phyloP scores from a whole-genome alignment of 2,329 filamentous ascomycete genomes.

The Coniella lustricola region DNA sequence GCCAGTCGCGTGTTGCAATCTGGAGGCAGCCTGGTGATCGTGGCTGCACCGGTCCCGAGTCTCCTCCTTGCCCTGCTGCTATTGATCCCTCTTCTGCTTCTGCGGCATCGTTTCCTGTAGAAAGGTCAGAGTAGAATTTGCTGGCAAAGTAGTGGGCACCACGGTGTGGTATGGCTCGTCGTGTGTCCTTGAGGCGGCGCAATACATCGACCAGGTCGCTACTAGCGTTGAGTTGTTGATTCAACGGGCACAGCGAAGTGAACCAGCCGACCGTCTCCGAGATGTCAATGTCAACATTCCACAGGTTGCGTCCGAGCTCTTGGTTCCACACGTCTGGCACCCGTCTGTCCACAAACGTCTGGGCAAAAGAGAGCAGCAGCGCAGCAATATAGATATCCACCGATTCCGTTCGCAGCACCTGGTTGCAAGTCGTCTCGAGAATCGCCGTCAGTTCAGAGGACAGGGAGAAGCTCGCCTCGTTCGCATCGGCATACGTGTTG shows the following conservation, averaged over 20 bases:
- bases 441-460: slow-evolving; percentile 34
- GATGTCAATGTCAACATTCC: slow-evolving; percentile 41
- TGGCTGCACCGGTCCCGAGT: neutral
- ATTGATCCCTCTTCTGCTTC: too few species aligned
- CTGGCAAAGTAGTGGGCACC: slow-evolving; percentile 23
- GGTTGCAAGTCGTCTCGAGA: slow-evolving; percentile 36
- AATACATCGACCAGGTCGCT: slow-evolving; percentile 46
- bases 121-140: slow-evolving; percentile 31
- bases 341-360: slow-evolving; percentile 45
- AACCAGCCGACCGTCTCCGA: slow-evolving; percentile 55
- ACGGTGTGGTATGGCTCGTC: slow-evolving; percentile 30
- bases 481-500: slow-evolving; percentile 40
- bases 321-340: slow-evolving; percentile 49
- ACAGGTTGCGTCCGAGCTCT: slow-evolving; percentile 40
- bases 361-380: slow-evolving; percentile 47
- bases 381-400: slow-evolving; percentile 48
- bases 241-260: slow-evolving; percentile 47
- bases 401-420: slow-evolving; percentile 43
- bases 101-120: slow-evolving; percentile 7
- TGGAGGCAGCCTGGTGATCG: slow-evolving; percentile 10
- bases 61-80: neutral
- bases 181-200: slow-evolving; percentile 46
- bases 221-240: slow-evolving; percentile 33
- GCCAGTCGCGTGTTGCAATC: slow-evolving; percentile 30
- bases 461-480: slow-evolving; percentile 36